phyloP scores from a whole-genome alignment of 352 stramenopile species.

The Globisporangium iwayamae region DNA sequence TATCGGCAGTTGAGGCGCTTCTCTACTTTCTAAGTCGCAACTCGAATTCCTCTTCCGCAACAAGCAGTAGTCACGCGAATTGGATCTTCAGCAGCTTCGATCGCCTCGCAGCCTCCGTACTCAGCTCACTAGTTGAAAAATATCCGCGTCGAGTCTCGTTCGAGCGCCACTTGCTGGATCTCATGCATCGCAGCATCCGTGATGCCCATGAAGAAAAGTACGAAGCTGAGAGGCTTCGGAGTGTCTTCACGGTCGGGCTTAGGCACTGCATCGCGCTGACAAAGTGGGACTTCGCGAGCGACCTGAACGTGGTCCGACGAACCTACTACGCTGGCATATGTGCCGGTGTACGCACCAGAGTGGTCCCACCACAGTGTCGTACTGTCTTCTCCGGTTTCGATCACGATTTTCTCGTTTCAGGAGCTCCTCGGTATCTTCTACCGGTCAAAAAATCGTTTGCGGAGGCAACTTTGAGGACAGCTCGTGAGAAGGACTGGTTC shows the following conservation, averaged over 20 bases:
- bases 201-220: background rate
- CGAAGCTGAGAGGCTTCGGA: slow-evolving; percentile 1
- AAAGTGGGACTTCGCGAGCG: slow-evolving; percentile 41
- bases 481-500: background rate
- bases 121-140: slow-evolving; percentile 22
- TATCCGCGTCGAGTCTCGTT: slow-evolving; percentile 18
- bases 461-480: background rate
- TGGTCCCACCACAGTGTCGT: slow-evolving; percentile 37
- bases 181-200: background rate
- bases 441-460: background rate
- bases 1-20: slow-evolving; percentile 9
- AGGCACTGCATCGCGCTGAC: slow-evolving; percentile 34
- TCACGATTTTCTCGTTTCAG: slow-evolving; percentile 24
- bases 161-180: slow-evolving; percentile 7
- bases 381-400: slow-evolving; percentile 33
- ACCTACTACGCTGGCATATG: slow-evolving; percentile 40
- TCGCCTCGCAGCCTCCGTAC: slow-evolving; percentile 19
- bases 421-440: too few species aligned
- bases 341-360: slow-evolving; percentile 33
- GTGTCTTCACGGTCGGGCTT: slow-evolving; percentile 6
- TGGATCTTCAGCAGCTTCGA: slow-evolving; percentile 19
- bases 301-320: slow-evolving; percentile 28
- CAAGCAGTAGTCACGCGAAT: background rate
- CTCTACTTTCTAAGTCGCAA: slow-evolving; percentile 9
- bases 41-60: background rate